Percentiles rank a stretch among this genome's conserved stretches.
These are phyloP conservation scores for Emergomyces orientalis DNA, from an alignment of 2,329 filamentous ascomycete genomes.

Conservation along the genomic window DNA sequence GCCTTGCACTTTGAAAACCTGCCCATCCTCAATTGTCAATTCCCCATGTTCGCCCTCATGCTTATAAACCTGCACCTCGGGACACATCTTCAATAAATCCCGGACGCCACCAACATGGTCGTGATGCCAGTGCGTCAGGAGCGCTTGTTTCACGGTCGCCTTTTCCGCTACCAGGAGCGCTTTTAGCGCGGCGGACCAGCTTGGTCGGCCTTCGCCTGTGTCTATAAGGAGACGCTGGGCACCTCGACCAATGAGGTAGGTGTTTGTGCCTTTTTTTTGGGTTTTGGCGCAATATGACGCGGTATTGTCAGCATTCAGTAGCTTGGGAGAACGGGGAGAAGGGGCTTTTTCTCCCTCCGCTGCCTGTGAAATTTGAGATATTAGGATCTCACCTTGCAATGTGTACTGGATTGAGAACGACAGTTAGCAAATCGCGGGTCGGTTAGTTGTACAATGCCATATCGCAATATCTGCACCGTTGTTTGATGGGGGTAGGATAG, in stretches of 20 bases:
- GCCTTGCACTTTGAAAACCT: slow-evolving; percentile 45
- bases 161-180: slow-evolving; percentile 57
- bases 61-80: slow-evolving; percentile 57
- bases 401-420: slow-evolving; percentile 38
- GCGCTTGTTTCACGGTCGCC: slow-evolving; percentile 55
- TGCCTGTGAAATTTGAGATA: not conserved
- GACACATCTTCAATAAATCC: slow-evolving; percentile 58
- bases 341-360: not conserved
- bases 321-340: not conserved
- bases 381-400: slow-evolving; percentile 43
- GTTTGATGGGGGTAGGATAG: not conserved
- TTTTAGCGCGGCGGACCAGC: slow-evolving; percentile 61
- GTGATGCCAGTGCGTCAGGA: slow-evolving; percentile 87
- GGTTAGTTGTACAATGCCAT: not conserved
- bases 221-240: slow-evolving; percentile 69
- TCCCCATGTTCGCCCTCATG: slow-evolving; percentile 47
- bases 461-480: not conserved
- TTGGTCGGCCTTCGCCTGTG: slow-evolving; percentile 70
- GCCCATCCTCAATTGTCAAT: slow-evolving; percentile 47
- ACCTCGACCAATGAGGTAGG: slow-evolving; percentile 79
- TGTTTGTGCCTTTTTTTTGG: slow-evolving; percentile 68
- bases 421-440: slow-evolving; percentile 1
- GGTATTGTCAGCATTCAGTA: not conserved
- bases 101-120: slow-evolving; percentile 73
- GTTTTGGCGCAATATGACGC: not conserved